Evolutionary conservation across 345 rosid species (phyloP).

Genomic region (Pelargonium nanum): DNA sequence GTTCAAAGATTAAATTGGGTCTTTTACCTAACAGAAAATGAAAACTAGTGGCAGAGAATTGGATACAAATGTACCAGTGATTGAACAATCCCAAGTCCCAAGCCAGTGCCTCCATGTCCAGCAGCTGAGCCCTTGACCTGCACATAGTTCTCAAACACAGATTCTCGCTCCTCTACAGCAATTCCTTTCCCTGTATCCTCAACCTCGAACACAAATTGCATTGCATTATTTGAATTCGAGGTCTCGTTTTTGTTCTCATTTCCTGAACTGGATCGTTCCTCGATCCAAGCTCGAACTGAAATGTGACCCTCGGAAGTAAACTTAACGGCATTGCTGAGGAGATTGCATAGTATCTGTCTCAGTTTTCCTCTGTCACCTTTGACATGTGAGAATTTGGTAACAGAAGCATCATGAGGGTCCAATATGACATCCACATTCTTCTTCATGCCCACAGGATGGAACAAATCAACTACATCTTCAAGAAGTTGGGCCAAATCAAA

Average conservation of each 20-base stretch:
- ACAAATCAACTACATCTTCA: constrained; percentile 51
- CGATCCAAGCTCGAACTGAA: constrained; percentile 48
- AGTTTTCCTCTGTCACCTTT: constrained; percentile 56
- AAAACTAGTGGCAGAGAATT: too few species aligned
- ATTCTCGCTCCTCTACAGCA: constrained; percentile 47
- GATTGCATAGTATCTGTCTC: constrained; percentile 47
- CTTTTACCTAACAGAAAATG: too few species aligned
- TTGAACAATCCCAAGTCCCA: constrained; percentile 85
- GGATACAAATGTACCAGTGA: constrained; percentile 44
- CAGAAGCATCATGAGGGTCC: constrained; percentile 51
- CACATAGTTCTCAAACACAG: constrained; percentile 67
- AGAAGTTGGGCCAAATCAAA: constrained; percentile 47
- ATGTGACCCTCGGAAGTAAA: constrained; percentile 61
- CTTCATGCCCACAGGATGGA: constrained; percentile 42
- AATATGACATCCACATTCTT: constrained; percentile 62
- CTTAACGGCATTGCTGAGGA: constrained; percentile 74
- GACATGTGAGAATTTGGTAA: constrained; percentile 33
- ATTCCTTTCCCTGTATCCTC: constrained; percentile 81
- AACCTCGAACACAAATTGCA: constrained; percentile 65
- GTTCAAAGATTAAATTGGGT: too few species aligned
- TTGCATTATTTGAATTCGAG: constrained; percentile 15
- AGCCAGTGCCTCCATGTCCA: constrained; percentile 63
- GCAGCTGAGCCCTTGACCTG: constrained; percentile 63
- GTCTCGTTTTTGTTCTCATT: constrained; percentile 14
- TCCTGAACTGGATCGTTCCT: constrained; percentile 31